phyloP scores from a whole-genome alignment of 176 grass and related monocot genomes.

The Eragrostis curvula region DNA sequence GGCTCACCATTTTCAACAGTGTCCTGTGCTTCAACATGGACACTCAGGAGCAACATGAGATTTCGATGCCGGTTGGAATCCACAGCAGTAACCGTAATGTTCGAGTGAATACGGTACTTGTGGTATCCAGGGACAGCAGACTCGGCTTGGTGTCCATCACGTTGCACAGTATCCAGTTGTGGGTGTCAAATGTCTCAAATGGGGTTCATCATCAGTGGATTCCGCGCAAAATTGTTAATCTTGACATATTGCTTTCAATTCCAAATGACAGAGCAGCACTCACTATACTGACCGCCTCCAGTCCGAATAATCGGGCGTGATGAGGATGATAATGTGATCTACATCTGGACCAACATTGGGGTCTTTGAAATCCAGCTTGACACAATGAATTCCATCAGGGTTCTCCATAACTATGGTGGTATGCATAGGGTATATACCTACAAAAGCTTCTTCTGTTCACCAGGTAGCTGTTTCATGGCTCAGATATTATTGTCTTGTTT shows the following conservation, averaged over 20 bases:
- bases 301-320: background rate
- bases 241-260: background rate
- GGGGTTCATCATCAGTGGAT: background rate
- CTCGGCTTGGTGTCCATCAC: background rate
- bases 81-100: too few species aligned
- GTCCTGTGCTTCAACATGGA: background rate
- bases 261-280: too few species aligned
- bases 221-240: background rate
- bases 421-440: background rate
- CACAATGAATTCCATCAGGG: background rate
- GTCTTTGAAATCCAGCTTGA: slow-evolving; percentile 1
- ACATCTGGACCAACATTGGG: background rate
- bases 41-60: background rate
- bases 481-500: background rate
- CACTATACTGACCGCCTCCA: background rate
- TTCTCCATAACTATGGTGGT: background rate
- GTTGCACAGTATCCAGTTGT: background rate
- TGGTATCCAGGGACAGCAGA: background rate
- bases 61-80: background rate
- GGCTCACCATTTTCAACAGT: too few species aligned
- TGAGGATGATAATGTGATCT: background rate
- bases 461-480: background rate
- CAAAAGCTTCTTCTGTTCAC: slow-evolving; percentile 14
- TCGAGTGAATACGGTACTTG: background rate
- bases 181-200: background rate